A percentile compares a stretch with the other conserved stretches of the same genome.
Evolutionary conservation across 1,139 yeast genomes (phyloP).

Genomic region (Debaryomyces udenii): DNA sequence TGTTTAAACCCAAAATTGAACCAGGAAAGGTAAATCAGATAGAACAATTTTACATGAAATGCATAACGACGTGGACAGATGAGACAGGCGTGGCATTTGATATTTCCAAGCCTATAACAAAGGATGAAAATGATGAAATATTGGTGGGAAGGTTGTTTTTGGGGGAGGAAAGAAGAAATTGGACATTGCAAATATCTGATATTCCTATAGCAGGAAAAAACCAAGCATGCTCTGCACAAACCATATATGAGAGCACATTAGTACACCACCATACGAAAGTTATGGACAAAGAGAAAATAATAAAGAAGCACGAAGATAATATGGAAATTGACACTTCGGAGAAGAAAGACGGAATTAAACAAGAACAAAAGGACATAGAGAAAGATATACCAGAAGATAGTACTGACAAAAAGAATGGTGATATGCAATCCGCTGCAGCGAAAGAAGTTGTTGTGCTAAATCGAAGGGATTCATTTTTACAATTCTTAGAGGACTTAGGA

Average conservation of each 20-base stretch:
- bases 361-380: constrained; percentile 5
- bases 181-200: constrained; percentile 76
- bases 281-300: constrained; percentile 17
- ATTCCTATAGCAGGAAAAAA: constrained; percentile 87
- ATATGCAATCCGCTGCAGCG: constrained; percentile 1
- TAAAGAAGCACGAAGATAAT: constrained; percentile 10
- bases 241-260: constrained; percentile 68
- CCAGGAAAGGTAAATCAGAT: constrained; percentile 55
- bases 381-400: constrained; percentile 11
- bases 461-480: constrained; percentile 42
- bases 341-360: constrained; percentile 7
- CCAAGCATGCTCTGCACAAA: constrained; percentile 63
- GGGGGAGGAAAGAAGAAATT: constrained; percentile 37
- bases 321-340: constrained; percentile 11
- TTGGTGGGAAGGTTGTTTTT: constrained; percentile 34
- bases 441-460: constrained; percentile 12
- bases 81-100: constrained; percentile 26
- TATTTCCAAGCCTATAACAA: constrained; percentile 30
- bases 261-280: constrained; percentile 45
- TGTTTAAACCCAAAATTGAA: constrained; percentile 50
- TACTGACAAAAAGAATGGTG: constrained; percentile 10
- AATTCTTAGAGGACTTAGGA: constrained; percentile 67
- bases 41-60: constrained; percentile 50
- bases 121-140: constrained; percentile 21
- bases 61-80: constrained; percentile 47